Base-by-base conservation (phyloP, 805 yeast genomes). In the Pichia heedii region DNA sequence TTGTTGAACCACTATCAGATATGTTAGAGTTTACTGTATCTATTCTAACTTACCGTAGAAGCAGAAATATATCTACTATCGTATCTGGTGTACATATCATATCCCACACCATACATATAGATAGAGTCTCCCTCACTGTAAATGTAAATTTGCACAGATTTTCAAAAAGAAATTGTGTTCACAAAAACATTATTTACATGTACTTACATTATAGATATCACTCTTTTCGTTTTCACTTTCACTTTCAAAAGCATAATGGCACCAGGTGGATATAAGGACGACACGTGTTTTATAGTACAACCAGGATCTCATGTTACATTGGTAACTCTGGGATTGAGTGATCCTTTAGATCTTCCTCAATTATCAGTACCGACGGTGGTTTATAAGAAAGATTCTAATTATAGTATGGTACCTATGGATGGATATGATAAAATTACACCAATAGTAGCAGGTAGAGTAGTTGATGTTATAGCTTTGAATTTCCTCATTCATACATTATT, bases 271-370 rank as follows among this genome's bases (percentile, higher is more conserved):
- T 62, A 56, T 33, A 60, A 57, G 49, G 68, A 64, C 37, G 67
- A 62, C 16, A 53, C 54, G 22, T 60, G 53, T 34, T 43, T 64
- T 67, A 74, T 89, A 24, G 74, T 89, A 24, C 80, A 86, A 43
- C 85, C 95, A 1, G 96, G 96, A 24, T 82, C 95, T 2, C 68
- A 66, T 42, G 66, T 73, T 42, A 86, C 97, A 0, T 66, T 81
- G 42, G 84, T 85, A 24, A 84, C 83, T 51, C 79, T 84, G 58
- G 96, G 96, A 2, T 67, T 89, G 22, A 94, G 83, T 52, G 81
- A 76, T 42, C 69, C 84, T 1, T 70, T 85, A 48, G 65, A 83
- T 9, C 86, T 93, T 2, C 95, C 97, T 2, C 74, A 79, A 22
- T 75, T 74, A 50, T 76, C 77, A 44, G 68, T 88, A 24, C 95